Evolutionary conservation across 202 grass and related monocot genomes (phyloP), one percentile per base, ranked within the genome.

Genomic region (Sporobolus alterniflorus): DNA sequence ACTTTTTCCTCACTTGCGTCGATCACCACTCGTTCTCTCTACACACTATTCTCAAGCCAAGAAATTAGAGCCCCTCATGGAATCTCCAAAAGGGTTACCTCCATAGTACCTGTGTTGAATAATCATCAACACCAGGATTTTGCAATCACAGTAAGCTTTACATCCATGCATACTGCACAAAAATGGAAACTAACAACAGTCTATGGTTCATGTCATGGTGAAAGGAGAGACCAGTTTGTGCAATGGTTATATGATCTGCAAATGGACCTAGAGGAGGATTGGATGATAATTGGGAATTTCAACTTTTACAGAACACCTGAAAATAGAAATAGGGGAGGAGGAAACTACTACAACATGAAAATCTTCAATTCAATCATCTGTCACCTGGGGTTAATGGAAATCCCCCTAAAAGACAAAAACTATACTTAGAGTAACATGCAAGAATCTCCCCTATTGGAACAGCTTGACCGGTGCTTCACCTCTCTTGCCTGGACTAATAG

Each of bases 321-420:
- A 9, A 10, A 47, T 2, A 43, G 5, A 18, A 69, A 47, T 9
- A 26, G 6, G 17, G 1, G 1, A 3, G 41, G 22, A 1, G 41
- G 5, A 1, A 69, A 70, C 13, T 3, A 47, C 5, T 6, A 44
- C 16, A 6, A 48, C 2, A 47, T 46, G 0, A 22, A 8, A 1
- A 9, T 17, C 7, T 70, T 70, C 6, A 70, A 48, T 9, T 13
- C 44, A 1, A 17, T 28, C 0, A 29, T 70, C 4, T 3, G 15
- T 0, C 6, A 28, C 0, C 5, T 46, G 0, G 40, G n/a, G 0
- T 1, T 46, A 0, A 1, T 41, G 0, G 66, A 69, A 1, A 9
- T 69, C 0, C 66, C 22, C 0, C 22, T 46, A 0, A 71, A 32
- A 21, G 69, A 16, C 0, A 11, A 28, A 12, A 0, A 51, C 8